Evolutionary conservation across 1,284 basidiomycete genomes (phyloP).

Genomic region (Cryptococcus wingfieldii): DNA sequence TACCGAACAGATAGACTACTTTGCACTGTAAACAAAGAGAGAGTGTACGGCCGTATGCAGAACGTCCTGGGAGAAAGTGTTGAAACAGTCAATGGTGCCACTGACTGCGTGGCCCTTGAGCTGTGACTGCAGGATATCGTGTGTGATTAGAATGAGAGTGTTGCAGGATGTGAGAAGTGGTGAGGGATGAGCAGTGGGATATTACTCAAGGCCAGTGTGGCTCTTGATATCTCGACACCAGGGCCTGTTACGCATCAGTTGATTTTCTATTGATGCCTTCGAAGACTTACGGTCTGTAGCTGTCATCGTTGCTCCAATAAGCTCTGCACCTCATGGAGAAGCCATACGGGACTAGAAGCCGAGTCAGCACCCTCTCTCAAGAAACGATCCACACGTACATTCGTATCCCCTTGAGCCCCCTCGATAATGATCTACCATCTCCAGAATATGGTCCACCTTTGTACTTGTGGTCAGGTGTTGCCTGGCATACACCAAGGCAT

Average conservation of each 20-base stretch:
- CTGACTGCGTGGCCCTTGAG: too few relatives aligned
- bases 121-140: too few relatives aligned
- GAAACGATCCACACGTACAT: constrained; percentile 21
- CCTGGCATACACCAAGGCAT: constrained; percentile 43
- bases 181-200: too few relatives aligned
- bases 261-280: too few relatives aligned
- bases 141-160: too few relatives aligned
- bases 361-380: background rate
- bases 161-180: too few relatives aligned
- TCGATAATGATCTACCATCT: constrained; percentile 38
- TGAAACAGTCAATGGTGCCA: too few relatives aligned
- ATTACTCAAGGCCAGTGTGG: background rate
- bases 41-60: too few relatives aligned
- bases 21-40: background rate
- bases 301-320: constrained; percentile 34
- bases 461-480: constrained; percentile 39
- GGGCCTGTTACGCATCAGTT: background rate
- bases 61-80: too few relatives aligned
- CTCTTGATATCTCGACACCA: background rate
- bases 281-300: constrained; percentile 27
- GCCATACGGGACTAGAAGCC: constrained; percentile 29
- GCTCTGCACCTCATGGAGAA: constrained; percentile 41
- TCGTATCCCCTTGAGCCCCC: constrained; percentile 41
- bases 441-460: constrained; percentile 37
- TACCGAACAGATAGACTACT: background rate